Evolutionary conservation across 768 basidiomycete genomes (phyloP), one percentile per base, ranked within the genome.

Genomic region (Lepiota venenata): DNA sequence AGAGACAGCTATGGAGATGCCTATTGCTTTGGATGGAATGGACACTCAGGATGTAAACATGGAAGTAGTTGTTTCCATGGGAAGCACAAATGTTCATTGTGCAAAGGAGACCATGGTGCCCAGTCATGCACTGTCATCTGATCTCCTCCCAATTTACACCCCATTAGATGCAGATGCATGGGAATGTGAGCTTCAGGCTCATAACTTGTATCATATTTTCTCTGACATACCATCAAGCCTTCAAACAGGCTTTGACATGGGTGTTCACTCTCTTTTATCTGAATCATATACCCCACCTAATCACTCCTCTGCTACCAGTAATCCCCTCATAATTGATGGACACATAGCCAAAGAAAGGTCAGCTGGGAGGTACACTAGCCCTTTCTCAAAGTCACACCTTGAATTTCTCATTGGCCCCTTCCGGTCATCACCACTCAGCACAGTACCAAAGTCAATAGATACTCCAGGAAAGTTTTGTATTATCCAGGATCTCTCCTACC

Each of bases 371-470:
- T 7, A 46, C 77, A 0, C 60, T 80, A 0, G 70, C n/a, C n/a
- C n/a, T n/a, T n/a, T n/a, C n/a, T n/a, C n/a, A n/a, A n/a, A n/a
- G n/a, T n/a, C n/a, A n/a, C n/a, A n/a, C n/a, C n/a, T n/a, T n/a
- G n/a, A n/a, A n/a, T n/a, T n/a, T n/a, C n/a, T n/a, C n/a, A n/a
- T n/a, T n/a, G n/a, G n/a, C n/a, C n/a, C n/a, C n/a, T n/a, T n/a
- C n/a, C n/a, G n/a, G n/a, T n/a, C n/a, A n/a, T n/a, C n/a, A n/a
- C n/a, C n/a, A n/a, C n/a, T n/a, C n/a, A n/a, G n/a, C n/a, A n/a
- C n/a, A n/a, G 69, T 78, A 0, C 71, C 70, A 0, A 79, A 78
- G 50, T 61, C 58, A 0, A 50, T n/a, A n/a, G n/a, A n/a, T n/a
- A 51, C 27, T 32, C 12, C 0, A 35, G 27, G 8, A 29, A 8